These are phyloP conservation scores for Pythium phragmiticola DNA, from an alignment of 352 stramenopile genomes.

Conservation along the genomic window DNA sequence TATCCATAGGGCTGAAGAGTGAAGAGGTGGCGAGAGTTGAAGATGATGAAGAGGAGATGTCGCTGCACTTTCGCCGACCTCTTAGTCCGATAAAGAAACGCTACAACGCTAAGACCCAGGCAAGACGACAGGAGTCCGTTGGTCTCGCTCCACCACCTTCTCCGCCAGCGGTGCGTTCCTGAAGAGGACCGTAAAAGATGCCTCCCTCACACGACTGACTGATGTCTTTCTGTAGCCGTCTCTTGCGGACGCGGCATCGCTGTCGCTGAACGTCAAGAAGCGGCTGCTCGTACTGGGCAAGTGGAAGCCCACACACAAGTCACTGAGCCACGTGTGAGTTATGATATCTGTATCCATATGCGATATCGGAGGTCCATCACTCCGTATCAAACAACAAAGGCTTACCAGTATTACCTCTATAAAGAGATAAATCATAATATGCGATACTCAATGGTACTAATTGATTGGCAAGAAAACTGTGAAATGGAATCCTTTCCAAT, in stretches of 20 bases:
- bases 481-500: constrained; percentile 6
- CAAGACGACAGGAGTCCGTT: not conserved
- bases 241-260: constrained; percentile 42
- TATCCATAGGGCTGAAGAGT: not conserved
- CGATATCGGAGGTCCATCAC: constrained; percentile 5
- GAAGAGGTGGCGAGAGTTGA: constrained; percentile 19
- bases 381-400: constrained; percentile 11
- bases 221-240: constrained; percentile 13
- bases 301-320: constrained; percentile 34
- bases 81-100: constrained; percentile 64
- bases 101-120: constrained; percentile 30
- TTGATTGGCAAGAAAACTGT: not conserved
- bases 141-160: not conserved
- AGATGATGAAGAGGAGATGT: constrained; percentile 1
- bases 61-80: constrained; percentile 22
- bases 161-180: constrained; percentile 6
- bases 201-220: not conserved
- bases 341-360: constrained; percentile 24
- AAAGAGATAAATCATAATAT: not conserved
- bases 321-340: constrained; percentile 10
- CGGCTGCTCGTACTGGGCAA: constrained; percentile 51
- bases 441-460: too few relatives aligned
- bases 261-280: constrained; percentile 63
- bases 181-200: not conserved
- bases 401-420: not conserved